Evolutionary conservation across 2,329 filamentous ascomycete species (phyloP).

Genomic region (Colletotrichum sp.): DNA sequence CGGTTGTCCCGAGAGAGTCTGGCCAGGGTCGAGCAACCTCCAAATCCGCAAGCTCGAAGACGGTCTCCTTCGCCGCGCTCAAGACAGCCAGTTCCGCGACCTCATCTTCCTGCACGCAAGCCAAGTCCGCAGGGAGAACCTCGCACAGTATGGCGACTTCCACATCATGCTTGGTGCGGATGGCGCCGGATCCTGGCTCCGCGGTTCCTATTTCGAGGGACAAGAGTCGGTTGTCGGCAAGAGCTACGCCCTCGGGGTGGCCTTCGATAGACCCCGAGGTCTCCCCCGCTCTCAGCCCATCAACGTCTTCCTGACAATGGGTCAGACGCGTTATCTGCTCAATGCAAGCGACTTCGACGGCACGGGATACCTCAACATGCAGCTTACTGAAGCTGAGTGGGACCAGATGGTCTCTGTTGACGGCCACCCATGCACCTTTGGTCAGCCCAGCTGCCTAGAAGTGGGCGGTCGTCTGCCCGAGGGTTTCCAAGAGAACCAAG

Average conservation of each 20-base stretch:
- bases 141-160: conserved; percentile 37
- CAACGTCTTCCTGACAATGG: conserved; percentile 40
- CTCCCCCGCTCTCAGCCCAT: conserved; percentile 38
- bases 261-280: conserved; percentile 29
- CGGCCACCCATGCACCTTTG: conserved; percentile 37
- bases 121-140: conserved; percentile 31
- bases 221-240: conserved; percentile 37
- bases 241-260: conserved; percentile 32
- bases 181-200: conserved; percentile 40
- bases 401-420: conserved; percentile 26
- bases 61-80: conserved; percentile 36
- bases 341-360: conserved; percentile 39
- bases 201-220: conserved; percentile 35
- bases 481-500: neutral
- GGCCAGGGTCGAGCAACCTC: conserved; percentile 41
- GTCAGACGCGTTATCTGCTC: conserved; percentile 39
- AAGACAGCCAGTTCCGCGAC: conserved; percentile 32
- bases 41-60: conserved; percentile 44
- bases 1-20: conserved; percentile 36
- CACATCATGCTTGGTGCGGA: conserved; percentile 40
- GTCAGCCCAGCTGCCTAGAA: conserved; percentile 33
- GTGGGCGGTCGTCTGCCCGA: neutral
- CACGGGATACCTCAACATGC: conserved; percentile 31
- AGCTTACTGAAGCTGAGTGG: conserved; percentile 40
- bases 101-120: conserved; percentile 37